phyloP scores from a whole-genome alignment of 2,329 filamentous ascomycete genomes.

The Diplocarpon mali region DNA sequence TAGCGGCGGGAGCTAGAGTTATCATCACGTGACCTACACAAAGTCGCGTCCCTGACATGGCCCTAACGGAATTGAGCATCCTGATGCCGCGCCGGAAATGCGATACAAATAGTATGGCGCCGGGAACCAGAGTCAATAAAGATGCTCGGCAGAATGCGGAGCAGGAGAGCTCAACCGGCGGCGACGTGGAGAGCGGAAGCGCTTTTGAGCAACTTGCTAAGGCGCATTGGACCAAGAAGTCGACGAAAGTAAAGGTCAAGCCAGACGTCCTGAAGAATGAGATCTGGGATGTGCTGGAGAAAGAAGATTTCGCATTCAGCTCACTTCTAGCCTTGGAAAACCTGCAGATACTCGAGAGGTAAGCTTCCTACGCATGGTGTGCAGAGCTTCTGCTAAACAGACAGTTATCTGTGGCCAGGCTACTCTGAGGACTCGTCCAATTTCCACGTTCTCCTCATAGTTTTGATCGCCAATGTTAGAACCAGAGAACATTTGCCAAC shows the following conservation, averaged over 20 bases:
- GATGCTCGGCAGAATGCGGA: conserved; percentile 28
- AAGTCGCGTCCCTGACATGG: not conserved
- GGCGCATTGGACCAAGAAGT: conserved; percentile 65
- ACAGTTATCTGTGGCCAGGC: conserved; percentile 85
- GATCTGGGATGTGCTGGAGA: conserved; percentile 82
- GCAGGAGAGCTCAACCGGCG: conserved; percentile 48
- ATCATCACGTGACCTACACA: not conserved
- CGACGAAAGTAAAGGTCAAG: conserved; percentile 61
- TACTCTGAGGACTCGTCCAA: conserved; percentile 85
- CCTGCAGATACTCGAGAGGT: conserved; percentile 80
- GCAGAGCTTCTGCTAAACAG: conserved; percentile 14
- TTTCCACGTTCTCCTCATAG: conserved; percentile 79
- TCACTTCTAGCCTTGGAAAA: conserved; percentile 78
- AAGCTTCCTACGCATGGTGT: conserved; percentile 16
- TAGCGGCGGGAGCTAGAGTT: conserved; percentile 7
- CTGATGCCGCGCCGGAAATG: conserved; percentile 8
- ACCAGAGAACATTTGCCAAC: conserved; percentile 74
- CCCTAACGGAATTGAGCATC: conserved; percentile 2
- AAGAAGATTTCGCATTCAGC: conserved; percentile 65
- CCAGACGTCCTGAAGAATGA: conserved; percentile 71
- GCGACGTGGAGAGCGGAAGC: conserved; percentile 60
- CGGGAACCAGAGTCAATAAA: conserved; percentile 22
- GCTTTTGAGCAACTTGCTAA: conserved; percentile 68
- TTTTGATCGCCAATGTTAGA: conserved; percentile 79
- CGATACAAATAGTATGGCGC: conserved; percentile 23